phyloP scores from a whole-genome alignment of 2,329 filamentous ascomycete species.

The Metarhizium album region DNA sequence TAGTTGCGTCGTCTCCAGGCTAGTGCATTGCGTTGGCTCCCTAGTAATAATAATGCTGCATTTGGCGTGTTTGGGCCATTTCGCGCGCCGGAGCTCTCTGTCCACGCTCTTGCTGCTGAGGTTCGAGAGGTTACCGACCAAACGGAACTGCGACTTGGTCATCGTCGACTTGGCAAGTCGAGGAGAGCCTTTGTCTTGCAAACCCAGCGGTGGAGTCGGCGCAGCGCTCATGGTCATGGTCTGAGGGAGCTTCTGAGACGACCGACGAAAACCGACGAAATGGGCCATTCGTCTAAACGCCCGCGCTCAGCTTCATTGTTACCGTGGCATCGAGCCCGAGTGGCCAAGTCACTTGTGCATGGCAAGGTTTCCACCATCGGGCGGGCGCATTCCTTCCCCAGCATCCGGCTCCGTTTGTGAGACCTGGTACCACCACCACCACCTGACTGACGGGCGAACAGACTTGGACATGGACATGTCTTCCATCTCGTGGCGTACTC shows the following conservation, averaged over 20 bases:
- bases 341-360: no score
- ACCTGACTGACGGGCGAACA: neutral
- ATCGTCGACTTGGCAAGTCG: no score
- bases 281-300: neutral
- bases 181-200: constrained; percentile 5
- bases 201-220: neutral
- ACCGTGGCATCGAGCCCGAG: neutral
- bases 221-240: neutral
- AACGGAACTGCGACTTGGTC: constrained; percentile 5
- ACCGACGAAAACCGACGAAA: neutral
- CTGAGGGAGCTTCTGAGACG: no score
- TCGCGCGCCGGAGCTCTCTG: neutral
- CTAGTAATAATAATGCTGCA: neutral
- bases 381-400: no score
- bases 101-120: neutral
- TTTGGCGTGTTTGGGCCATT: neutral
- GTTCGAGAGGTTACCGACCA: constrained; percentile 9
- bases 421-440: no score
- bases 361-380: no score
- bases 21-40: neutral
- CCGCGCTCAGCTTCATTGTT: neutral
- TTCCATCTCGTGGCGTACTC: no score
- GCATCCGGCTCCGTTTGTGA: neutral
- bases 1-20: neutral
- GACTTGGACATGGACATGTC: neutral